These are phyloP conservation scores for Apostasia shenzhenica DNA, from an alignment of 106 monocot species.

Conservation along the genomic window DNA sequence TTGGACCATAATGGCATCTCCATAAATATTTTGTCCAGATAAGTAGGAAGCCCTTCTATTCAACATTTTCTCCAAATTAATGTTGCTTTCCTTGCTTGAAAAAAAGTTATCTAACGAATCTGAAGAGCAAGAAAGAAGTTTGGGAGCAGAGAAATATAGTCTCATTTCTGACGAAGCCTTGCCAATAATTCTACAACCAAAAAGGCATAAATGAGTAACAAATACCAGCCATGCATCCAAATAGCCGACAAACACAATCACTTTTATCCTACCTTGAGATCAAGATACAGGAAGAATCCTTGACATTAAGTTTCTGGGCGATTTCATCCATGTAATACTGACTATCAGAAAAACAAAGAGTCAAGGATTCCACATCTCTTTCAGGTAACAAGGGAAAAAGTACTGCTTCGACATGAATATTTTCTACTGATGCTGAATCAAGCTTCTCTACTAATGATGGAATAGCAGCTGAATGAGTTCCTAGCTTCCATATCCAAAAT, in stretches of 20 bases:
- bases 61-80: constrained; percentile 7
- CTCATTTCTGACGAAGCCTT: constrained; percentile 89
- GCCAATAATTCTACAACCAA: constrained; percentile 62
- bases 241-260: constrained; percentile 1
- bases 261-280: constrained; percentile 57
- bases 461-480: constrained; percentile 28
- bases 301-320: constrained; percentile 39
- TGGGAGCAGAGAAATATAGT: constrained; percentile 56
- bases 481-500: constrained; percentile 46
- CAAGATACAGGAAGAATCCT: constrained; percentile 61
- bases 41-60: constrained; percentile 72
- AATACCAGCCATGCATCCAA: constrained; percentile 3
- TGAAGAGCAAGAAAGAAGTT: constrained; percentile 11
- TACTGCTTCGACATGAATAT: constrained; percentile 34
- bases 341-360: constrained; percentile 31
- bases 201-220: constrained; percentile 1
- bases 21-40: constrained; percentile 83
- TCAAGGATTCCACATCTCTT: constrained; percentile 32
- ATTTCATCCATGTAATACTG: constrained; percentile 81
- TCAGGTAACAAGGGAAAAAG: constrained; percentile 42
- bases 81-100: constrained; percentile 14
- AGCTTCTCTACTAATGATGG: constrained; percentile 20
- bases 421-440: constrained; percentile 10
- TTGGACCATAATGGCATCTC: constrained; percentile 80
- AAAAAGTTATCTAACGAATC: constrained; percentile 17